Conservation (phyloP, 2,329 filamentous ascomycete genomes). For the Gaeumannomyces tritici region DNA sequence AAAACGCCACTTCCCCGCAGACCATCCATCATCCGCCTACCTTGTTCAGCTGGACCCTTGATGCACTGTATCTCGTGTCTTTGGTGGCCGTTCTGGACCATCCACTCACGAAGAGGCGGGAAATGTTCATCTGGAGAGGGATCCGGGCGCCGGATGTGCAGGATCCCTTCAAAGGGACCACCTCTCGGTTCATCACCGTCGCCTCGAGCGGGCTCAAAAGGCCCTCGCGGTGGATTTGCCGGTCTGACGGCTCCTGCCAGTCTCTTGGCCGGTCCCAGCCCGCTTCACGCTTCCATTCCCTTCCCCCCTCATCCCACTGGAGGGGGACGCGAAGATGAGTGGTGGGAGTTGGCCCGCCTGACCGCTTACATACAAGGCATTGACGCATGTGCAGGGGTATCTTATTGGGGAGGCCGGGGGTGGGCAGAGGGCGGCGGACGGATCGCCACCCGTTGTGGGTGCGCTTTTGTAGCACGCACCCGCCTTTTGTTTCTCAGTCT, state of each 20-base stretch:
- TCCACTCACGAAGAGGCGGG: no score
- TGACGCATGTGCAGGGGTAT: slow-evolving; percentile 25
- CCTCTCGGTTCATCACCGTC: no score
- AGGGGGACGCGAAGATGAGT: background rate
- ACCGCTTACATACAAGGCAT: slow-evolving; percentile 25
- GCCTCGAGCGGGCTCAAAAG: background rate
- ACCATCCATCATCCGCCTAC: no score
- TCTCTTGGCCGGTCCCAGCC: background rate
- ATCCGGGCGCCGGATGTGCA: no score
- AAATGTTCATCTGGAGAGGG: no score
- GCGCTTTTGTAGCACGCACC: background rate
- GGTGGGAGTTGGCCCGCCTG: background rate
- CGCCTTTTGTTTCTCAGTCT: background rate
- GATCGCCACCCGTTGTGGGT: background rate
- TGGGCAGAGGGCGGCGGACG: background rate
- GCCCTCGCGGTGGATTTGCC: no score
- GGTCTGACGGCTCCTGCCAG: no score
- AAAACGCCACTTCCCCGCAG: no score
- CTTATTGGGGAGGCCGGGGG: background rate
- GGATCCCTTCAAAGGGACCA: background rate
- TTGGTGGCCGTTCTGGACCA: no score
- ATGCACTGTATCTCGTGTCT: no score
- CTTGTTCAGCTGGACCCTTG: no score
- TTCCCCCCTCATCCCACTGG: background rate
- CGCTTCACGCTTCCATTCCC: background rate